phyloP scores from a whole-genome alignment of 208 protist species.

The Novymonas esmeraldas region DNA sequence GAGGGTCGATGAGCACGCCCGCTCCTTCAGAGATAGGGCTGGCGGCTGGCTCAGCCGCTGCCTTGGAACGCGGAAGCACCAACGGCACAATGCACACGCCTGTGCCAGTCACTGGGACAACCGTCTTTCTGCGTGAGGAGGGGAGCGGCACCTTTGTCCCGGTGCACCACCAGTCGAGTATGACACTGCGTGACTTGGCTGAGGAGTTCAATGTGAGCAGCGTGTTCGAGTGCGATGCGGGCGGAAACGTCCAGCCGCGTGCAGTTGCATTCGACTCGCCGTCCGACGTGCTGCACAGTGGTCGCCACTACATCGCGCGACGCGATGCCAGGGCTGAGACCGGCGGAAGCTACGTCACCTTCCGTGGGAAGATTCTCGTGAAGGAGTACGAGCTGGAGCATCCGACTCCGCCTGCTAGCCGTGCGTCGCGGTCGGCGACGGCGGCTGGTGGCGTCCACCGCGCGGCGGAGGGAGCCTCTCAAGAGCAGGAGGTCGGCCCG shows the following conservation, averaged over 20 bases:
- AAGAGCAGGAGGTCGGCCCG: background rate
- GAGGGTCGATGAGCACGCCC: conserved; percentile 2
- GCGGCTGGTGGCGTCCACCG: background rate
- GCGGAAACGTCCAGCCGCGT: conserved; percentile 62
- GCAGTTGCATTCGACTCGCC: conserved; percentile 85
- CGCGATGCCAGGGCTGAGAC: conserved; percentile 53
- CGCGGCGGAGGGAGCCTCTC: background rate
- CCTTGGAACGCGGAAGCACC: background rate
- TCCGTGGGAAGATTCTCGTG: conserved; percentile 78
- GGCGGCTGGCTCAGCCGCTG: background rate
- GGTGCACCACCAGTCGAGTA: conserved; percentile 48
- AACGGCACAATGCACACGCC: conserved; percentile 11
- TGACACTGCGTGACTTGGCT: conserved; percentile 71
- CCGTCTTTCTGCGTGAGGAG: conserved; percentile 62
- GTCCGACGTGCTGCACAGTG: conserved; percentile 75
- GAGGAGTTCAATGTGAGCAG: conserved; percentile 86
- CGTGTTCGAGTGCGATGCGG: conserved; percentile 80
- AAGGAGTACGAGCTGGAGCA: conserved; percentile 80
- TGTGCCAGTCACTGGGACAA: conserved; percentile 22
- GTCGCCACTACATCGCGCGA: conserved; percentile 79
- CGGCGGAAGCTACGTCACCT: conserved; percentile 62
- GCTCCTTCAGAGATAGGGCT: background rate
- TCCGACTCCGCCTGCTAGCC: conserved; percentile 28
- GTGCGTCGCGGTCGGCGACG: background rate
- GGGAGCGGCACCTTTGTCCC: conserved; percentile 45